Conservation (phyloP, 140 eudicot species). For the Senecio squalidus region DNA sequence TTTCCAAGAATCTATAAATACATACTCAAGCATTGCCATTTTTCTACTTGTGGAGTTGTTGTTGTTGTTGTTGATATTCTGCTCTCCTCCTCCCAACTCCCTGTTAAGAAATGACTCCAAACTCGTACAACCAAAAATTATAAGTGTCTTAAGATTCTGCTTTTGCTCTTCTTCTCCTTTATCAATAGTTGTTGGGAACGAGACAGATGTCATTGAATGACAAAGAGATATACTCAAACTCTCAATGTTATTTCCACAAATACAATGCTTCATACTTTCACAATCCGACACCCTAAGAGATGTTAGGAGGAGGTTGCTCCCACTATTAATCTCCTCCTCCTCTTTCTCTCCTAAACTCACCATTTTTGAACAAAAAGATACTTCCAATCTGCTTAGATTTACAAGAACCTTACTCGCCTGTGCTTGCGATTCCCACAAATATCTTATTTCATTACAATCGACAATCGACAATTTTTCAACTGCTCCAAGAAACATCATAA, state of each 20-base stretch:
- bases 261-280: background rate
- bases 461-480: background rate
- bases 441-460: background rate
- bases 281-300: background rate
- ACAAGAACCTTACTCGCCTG: background rate
- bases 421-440: background rate
- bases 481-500: background rate
- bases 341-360: background rate
- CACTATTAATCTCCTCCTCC: background rate
- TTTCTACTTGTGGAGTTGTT: background rate
- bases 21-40: background rate
- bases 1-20: background rate
- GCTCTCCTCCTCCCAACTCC: background rate
- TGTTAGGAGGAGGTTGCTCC: background rate
- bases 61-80: background rate
- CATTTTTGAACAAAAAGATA: background rate
- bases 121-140: background rate
- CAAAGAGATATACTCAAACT: background rate
- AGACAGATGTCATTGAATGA: background rate
- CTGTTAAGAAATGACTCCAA: background rate
- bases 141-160: background rate
- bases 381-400: background rate
- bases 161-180: background rate
- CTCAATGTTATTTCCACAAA: background rate
- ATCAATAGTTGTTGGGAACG: background rate